A percentile compares a stretch with the other conserved stretches of the same genome.
phyloP scores from a whole-genome alignment of 139 green algal species.

The Haematococcus sp. region DNA sequence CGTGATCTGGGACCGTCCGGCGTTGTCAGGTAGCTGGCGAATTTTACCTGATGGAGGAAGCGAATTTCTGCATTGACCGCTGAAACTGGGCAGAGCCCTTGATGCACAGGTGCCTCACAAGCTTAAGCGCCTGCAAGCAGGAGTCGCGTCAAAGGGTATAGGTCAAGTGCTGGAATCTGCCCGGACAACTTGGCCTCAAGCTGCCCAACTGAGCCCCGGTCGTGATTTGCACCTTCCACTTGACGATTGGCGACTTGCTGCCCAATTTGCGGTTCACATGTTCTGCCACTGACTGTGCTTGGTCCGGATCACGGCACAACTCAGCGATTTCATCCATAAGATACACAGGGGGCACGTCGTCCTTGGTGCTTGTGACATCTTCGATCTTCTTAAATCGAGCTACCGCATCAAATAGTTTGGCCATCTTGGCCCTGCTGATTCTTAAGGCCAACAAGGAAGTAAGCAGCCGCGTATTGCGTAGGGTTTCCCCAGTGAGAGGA shows the following conservation, averaged over 20 bases:
- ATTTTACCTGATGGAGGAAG: constrained; percentile 45
- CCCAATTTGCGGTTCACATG: constrained; percentile 48
- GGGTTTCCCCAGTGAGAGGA: too few species aligned
- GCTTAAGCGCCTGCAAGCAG: constrained; percentile 57
- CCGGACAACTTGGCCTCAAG: not conserved
- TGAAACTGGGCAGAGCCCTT: constrained; percentile 66
- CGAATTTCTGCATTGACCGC: constrained; percentile 52
- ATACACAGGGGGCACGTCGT: constrained; percentile 69
- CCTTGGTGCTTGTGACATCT: constrained; percentile 21
- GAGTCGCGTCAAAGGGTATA: too few species aligned
- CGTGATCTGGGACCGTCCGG: too few species aligned
- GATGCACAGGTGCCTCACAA: constrained; percentile 67
- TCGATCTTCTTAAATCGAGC: constrained; percentile 29
- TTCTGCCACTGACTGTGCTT: constrained; percentile 47
- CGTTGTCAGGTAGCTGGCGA: too few species aligned
- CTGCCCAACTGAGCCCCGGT: not conserved
- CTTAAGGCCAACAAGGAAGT: not conserved
- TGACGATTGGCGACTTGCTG: constrained; percentile 60
- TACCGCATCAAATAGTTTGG: constrained; percentile 18
- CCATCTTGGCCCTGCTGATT: constrained; percentile 6
- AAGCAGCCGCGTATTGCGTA: too few species aligned
- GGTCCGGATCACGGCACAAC: constrained; percentile 31
- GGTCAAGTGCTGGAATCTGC: too few species aligned
- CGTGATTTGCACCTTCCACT: constrained; percentile 70
- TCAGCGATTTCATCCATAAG: constrained; percentile 74